phyloP scores from a whole-genome alignment of 306 rosid species.

The Citrullus amarus region DNA sequence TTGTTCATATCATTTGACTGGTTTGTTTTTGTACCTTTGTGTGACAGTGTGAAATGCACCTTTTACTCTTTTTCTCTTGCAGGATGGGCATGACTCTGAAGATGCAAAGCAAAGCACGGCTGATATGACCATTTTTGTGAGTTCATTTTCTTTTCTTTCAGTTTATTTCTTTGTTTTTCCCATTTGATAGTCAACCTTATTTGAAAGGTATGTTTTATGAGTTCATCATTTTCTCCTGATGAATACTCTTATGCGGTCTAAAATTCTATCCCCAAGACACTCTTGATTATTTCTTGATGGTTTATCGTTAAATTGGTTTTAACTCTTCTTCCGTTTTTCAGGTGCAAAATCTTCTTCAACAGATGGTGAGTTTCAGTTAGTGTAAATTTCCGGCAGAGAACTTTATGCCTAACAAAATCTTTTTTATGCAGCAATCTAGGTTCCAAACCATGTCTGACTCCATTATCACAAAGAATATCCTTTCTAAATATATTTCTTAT shows the following conservation, averaged over 20 bases:
- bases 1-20: background rate
- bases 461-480: slow-evolving; percentile 92
- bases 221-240: background rate
- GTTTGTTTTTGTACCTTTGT: background rate
- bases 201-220: background rate
- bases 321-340: slow-evolving; percentile 16
- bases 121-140: slow-evolving; percentile 94
- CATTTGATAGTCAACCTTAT: background rate
- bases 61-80: slow-evolving; percentile 1
- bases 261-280: background rate
- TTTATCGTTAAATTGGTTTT: slow-evolving; percentile 1
- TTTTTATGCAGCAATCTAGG: slow-evolving; percentile 69
- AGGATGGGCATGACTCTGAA: slow-evolving; percentile 77
- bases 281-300: background rate
- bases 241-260: background rate
- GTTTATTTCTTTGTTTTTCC: background rate
- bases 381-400: slow-evolving; percentile 8
- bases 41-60: background rate
- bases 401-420: slow-evolving; percentile 16
- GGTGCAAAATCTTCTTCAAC: slow-evolving; percentile 99
- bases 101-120: slow-evolving; percentile 83
- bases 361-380: slow-evolving; percentile 64
- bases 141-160: slow-evolving; percentile 18
- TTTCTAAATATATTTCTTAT: slow-evolving; percentile 14
- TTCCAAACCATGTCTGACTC: slow-evolving; percentile 92